A percentile compares a stretch with the other conserved stretches of the same genome.
These are phyloP conservation scores for Plantago coronopus DNA, from an alignment of 305 asterid genomes.

Conservation along the genomic window DNA sequence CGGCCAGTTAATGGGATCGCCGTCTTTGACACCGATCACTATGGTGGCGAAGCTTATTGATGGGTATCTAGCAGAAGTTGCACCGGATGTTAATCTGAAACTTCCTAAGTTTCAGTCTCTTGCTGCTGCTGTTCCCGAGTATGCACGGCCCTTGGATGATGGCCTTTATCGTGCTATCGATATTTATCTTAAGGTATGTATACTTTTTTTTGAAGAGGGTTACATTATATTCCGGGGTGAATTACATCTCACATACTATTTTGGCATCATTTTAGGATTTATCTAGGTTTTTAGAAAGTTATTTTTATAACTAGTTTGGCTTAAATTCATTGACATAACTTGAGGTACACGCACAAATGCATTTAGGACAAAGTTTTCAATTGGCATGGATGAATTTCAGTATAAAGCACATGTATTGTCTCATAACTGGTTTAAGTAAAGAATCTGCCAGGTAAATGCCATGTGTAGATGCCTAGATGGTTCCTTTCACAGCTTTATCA, in stretches of 20 bases:
- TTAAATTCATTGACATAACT: too few relatives aligned
- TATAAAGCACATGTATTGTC: too few relatives aligned
- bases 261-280: too few relatives aligned
- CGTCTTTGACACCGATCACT: slow-evolving; percentile 82
- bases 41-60: slow-evolving; percentile 90
- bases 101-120: slow-evolving; percentile 84
- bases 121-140: slow-evolving; percentile 90
- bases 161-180: slow-evolving; percentile 96
- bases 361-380: too few relatives aligned
- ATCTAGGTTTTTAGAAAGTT: too few relatives aligned
- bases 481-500: not conserved
- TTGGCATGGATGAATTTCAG: too few relatives aligned
- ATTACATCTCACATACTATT: not conserved
- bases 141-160: slow-evolving; percentile 91
- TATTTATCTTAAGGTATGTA: slow-evolving; percentile 77
- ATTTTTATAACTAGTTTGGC: too few relatives aligned
- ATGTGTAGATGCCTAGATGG: not conserved
- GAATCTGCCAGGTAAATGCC: too few relatives aligned
- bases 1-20: slow-evolving; percentile 73
- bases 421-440: too few relatives aligned
- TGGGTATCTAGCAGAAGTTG: slow-evolving; percentile 97
- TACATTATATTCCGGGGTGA: not conserved
- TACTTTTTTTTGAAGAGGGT: not conserved
- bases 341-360: too few relatives aligned
- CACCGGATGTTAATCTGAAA: slow-evolving; percentile 87